A percentile compares a stretch with the other conserved stretches of the same genome.
Evolutionary conservation across 768 basidiomycete genomes (phyloP).

Genomic region (Phaeolepiota aurea): DNA sequence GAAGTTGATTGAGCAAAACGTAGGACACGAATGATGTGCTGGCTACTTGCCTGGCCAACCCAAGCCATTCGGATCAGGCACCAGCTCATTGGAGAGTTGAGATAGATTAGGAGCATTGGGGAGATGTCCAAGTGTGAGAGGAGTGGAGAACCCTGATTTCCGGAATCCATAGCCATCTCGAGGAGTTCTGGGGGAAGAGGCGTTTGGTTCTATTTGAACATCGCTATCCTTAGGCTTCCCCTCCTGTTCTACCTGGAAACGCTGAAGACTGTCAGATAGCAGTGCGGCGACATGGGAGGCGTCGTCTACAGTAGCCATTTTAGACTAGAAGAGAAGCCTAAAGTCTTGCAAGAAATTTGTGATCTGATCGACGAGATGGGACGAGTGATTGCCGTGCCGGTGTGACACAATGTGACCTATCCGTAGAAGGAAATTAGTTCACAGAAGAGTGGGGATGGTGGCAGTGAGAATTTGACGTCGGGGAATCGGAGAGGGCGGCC

Average conservation of each 20-base stretch:
- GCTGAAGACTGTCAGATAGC: constrained; percentile 37
- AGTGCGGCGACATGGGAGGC: constrained; percentile 16
- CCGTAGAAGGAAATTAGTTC: not conserved
- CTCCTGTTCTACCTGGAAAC: constrained; percentile 30
- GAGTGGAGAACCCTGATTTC: constrained; percentile 60
- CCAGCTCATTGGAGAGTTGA: constrained; percentile 22
- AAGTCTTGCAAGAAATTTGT: no score
- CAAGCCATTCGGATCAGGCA: constrained; percentile 65
- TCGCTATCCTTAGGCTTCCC: constrained; percentile 5
- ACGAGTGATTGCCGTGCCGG: not conserved
- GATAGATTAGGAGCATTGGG: constrained; percentile 29
- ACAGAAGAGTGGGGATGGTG: constrained; percentile 9
- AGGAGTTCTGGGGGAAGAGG: constrained; percentile 16
- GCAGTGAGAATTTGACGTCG: no score
- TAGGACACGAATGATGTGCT: no score
- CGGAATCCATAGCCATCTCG: constrained; percentile 83
- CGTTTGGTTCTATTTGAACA: constrained; percentile 3
- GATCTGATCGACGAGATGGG: no score
- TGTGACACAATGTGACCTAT: constrained; percentile 1
- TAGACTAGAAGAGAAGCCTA: constrained; percentile 1
- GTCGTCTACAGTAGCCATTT: constrained; percentile 11
- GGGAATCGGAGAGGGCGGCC: constrained; percentile 15
- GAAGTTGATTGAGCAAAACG: not conserved
- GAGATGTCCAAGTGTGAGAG: constrained; percentile 28
- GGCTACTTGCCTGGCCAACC: constrained; percentile 79